phyloP scores from a whole-genome alignment of 202 grass and related monocot genomes.

The Brachypodium distachyon region DNA sequence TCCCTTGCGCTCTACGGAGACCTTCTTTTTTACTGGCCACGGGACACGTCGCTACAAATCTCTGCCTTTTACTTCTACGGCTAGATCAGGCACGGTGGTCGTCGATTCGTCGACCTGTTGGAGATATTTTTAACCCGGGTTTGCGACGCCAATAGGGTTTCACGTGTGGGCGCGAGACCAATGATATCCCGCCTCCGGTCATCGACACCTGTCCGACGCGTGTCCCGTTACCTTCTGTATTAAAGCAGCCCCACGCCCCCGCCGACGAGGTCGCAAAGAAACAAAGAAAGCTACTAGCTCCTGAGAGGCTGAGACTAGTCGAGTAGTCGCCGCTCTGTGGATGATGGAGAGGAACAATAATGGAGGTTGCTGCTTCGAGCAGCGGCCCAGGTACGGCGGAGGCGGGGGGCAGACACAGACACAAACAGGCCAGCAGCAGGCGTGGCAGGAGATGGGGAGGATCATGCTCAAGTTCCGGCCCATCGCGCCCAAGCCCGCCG shows the following conservation, averaged over 20 bases:
- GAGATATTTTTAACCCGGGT: not conserved
- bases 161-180: conserved; percentile 45
- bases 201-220: conserved; percentile 26
- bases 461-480: conserved; percentile 81
- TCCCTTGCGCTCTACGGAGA: conserved; percentile 1
- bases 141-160: conserved; percentile 6
- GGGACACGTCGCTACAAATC: not conserved
- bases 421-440: conserved; percentile 15
- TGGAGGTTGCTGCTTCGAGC: conserved; percentile 65
- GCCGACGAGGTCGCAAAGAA: not conserved
- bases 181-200: not conserved
- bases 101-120: too few species aligned
- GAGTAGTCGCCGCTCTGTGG: not conserved
- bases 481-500: conserved; percentile 72
- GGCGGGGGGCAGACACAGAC: too few species aligned
- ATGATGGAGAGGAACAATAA: conserved; percentile 63
- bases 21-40: too few species aligned
- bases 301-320: not conserved
- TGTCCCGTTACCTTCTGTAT: not conserved
- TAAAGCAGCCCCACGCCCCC: conserved; percentile 20
- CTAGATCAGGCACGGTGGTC: too few species aligned
- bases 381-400: conserved; percentile 20
- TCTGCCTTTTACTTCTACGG: not conserved
- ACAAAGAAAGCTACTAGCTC: too few species aligned
- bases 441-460: conserved; percentile 51